Evolutionary conservation across 1,284 basidiomycete species (phyloP).

Genomic region (Puccinia triticina): DNA sequence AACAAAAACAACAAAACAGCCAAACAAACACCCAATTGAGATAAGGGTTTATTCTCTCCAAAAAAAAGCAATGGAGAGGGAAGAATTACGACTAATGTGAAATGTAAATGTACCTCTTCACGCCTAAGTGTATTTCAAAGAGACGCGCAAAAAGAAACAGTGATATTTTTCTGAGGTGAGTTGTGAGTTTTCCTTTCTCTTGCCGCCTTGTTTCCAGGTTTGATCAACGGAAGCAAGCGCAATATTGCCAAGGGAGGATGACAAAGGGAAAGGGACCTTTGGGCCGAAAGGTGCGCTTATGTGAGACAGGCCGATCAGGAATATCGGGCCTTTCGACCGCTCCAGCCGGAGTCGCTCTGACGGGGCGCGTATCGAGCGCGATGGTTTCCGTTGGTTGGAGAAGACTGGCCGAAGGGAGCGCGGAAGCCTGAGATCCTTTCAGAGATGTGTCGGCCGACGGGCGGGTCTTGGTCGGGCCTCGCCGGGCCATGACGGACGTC

Average conservation of each 20-base stretch:
- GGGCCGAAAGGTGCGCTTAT: too few relatives aligned
- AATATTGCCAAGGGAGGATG: too few relatives aligned
- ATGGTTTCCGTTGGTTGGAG: background rate
- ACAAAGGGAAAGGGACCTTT: too few relatives aligned
- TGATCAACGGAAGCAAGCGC: too few relatives aligned
- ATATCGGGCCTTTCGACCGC: conserved; percentile 34
- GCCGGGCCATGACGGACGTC: background rate
- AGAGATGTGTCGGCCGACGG: conserved; percentile 32
- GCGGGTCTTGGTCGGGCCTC: conserved; percentile 5
- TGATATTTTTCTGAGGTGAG: too few relatives aligned
- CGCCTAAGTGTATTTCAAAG: too few relatives aligned
- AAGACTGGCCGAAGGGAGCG: background rate
- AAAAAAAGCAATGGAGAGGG: background rate
- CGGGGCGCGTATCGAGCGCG: conserved; percentile 13
- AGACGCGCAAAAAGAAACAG: too few relatives aligned
- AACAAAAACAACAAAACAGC: background rate
- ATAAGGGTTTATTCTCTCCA: background rate
- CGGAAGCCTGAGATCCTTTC: conserved; percentile 42
- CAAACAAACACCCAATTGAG: background rate
- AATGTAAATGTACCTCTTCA: too few relatives aligned
- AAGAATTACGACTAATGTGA: background rate
- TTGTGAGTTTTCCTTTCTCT: too few relatives aligned
- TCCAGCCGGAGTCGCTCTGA: conserved; percentile 41
- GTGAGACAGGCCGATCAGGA: background rate
- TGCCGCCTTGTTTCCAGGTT: too few relatives aligned